Base-by-base conservation (phyloP, 148 eudicot genomes). In the Silene conica region DNA sequence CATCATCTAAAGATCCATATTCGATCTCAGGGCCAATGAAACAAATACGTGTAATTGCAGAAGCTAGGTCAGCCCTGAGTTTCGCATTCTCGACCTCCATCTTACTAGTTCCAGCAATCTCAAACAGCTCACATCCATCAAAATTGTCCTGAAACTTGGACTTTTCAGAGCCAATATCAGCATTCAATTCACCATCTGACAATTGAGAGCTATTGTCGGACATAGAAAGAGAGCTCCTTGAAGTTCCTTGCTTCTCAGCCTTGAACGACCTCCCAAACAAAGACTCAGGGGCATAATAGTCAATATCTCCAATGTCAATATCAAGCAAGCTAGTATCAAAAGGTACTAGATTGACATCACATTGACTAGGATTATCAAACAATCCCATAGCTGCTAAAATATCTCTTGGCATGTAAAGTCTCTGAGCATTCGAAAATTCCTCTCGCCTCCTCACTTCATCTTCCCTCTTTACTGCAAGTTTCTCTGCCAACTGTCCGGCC, bases 401-500 rank as follows among this genome's bases (percentile, higher is more conserved):
- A 80, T 90, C 97, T 68, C 90, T 79, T 43, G 99, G 96, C 62
- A 96, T 92, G 80, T 77, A 96, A n/a, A 80, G 73, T 69, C 80
- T 76, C 68, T 92, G 91, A 73, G 78, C 80, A 84, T 90, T 92
- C 38, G 90, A 76, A 79, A 96, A 96, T 43, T 90, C 90, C 67
- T 96, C 99, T 34, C 99, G 81, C 78, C 85, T 90, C 76, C 88
- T 85, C 77, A 92, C 85, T 77, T 96, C 99, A 38, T 71, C 83
- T 66, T 92, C 97, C 86, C 99, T 89, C 82, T 87, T 90, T 45
- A 83, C 82, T 46, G 99, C 99, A 75, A 96, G 96, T 79, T 87
- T 87, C 80, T 96, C 99, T n/a, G 99, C 99, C 80, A 92, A 81
- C 70, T 87, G 96, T 41, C 99, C 99, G 67, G 96, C 99, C 90